phyloP scores from a whole-genome alignment of 2,329 filamentous ascomycete species.

The Xylaria sp. region DNA sequence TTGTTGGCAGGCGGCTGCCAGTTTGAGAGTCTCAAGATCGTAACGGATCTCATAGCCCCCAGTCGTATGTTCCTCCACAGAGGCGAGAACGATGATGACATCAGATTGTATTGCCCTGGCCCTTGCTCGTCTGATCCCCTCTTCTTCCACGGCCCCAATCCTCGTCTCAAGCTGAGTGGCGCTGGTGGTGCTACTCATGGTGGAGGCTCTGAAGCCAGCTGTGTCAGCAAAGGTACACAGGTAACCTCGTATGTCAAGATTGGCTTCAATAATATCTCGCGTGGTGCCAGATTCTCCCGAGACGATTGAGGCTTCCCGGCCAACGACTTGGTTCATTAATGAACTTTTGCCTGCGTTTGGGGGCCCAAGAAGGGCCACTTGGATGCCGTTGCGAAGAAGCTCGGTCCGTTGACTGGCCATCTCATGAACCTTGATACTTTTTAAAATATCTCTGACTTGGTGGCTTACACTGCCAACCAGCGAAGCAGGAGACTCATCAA shows the following conservation, averaged over 20 bases:
- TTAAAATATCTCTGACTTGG: conserved; percentile 66
- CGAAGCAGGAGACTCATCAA: conserved; percentile 81
- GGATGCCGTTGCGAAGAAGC: conserved; percentile 82
- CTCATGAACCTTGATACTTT: conserved; percentile 71
- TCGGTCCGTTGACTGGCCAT: conserved; percentile 81
- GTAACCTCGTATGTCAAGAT: conserved; percentile 86
- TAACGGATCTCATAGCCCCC: conserved; percentile 53
- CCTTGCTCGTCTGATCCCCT: conserved; percentile 88
- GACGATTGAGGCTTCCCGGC: conserved; percentile 93
- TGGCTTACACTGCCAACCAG: conserved; percentile 71
- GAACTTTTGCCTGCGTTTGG: conserved; percentile 97
- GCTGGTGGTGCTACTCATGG: conserved; percentile 18
- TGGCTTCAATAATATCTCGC: conserved; percentile 89
- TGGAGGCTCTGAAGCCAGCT: conserved; percentile 74
- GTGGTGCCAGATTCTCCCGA: conserved; percentile 93
- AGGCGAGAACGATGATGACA: conserved; percentile 80
- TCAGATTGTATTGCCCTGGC: conserved; percentile 82
- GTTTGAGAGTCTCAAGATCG: conserved; percentile 60
- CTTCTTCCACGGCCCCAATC: conserved; percentile 80
- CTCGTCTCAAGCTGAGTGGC: conserved; percentile 29
- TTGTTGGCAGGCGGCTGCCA: conserved; percentile 56
- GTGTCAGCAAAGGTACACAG: conserved; percentile 95
- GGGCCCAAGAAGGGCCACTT: conserved; percentile 83
- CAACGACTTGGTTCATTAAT: conserved; percentile 86
- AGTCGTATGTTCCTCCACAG: conserved; percentile 61